phyloP scores from a whole-genome alignment of 2,329 filamentous ascomycete species.

The Chaetoscypha palmicola region DNA sequence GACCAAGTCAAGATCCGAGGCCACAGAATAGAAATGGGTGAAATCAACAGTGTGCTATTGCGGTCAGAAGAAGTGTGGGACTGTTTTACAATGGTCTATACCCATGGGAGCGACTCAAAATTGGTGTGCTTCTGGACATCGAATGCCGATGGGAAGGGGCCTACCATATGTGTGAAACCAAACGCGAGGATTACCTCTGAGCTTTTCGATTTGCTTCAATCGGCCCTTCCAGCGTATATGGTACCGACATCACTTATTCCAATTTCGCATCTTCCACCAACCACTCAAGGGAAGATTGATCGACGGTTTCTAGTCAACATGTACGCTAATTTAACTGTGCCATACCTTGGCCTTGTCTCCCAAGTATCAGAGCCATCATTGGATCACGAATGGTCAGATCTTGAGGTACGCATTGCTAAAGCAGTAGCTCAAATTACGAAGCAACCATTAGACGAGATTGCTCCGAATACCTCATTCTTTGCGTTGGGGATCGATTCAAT shows the following conservation, averaged over 20 bases:
- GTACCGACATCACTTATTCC: constrained; percentile 68
- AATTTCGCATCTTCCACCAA: constrained; percentile 62
- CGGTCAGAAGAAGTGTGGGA: constrained; percentile 46
- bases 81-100: constrained; percentile 56
- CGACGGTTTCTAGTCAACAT: constrained; percentile 42
- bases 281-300: constrained; percentile 69
- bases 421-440: constrained; percentile 46
- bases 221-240: constrained; percentile 67
- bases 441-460: constrained; percentile 41
- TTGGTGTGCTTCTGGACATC: constrained; percentile 66
- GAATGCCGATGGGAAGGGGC: constrained; percentile 1
- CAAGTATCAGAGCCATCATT: constrained; percentile 9
- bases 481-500: constrained; percentile 79
- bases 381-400: constrained; percentile 39
- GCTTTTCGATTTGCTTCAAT: constrained; percentile 49
- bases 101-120: constrained; percentile 38
- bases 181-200: constrained; percentile 32
- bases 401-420: constrained; percentile 50
- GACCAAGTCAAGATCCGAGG: constrained; percentile 78
- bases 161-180: constrained; percentile 31
- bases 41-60: constrained; percentile 61
- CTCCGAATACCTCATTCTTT: constrained; percentile 64
- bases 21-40: constrained; percentile 70
- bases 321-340: constrained; percentile 41
- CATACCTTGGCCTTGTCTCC: constrained; percentile 36